Base-by-base conservation (phyloP, 164 flowering plant genomes). In the Amborella trichopoda region DNA sequence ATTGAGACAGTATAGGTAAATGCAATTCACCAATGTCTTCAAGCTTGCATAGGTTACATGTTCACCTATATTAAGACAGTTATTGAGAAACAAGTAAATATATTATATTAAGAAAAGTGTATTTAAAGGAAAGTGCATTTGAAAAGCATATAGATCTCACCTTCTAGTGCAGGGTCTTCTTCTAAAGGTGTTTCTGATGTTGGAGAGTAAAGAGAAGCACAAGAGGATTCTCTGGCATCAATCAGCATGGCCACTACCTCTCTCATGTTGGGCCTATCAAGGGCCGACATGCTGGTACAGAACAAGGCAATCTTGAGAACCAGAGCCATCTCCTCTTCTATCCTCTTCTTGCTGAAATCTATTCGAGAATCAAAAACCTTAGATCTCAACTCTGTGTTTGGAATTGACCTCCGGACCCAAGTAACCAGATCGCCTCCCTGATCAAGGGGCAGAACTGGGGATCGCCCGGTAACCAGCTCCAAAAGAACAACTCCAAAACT, bases 401-500 rank as follows among this genome's bases (percentile, higher is more conserved):
- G 61, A n/a, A 70, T 55, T 12, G 72, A 57, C 41, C 64, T 65
- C 55, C 74, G 63, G 36, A 71, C 77, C 76, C 77, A 78, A 6
- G 61, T 67, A n/a, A 75, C 79, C 5, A 73, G 61, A 52, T 68
- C 70, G 0, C 77, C 81, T 28, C 76, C 76, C 43, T 68, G 78
- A 23, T 66, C 74, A 2, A 65, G 45, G 4, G 80, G 78, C 50
- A 75, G 78, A 44, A 78, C 71, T 3, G 84, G 78, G 5, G 73
- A 53, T 47, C 44, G 65, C 14, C 84, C 84, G 3, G 81, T 78
- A 5, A 78, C 22, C 20, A 78, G 44, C 49, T 78, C 84, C 44
- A 78, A 37, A 25, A 72, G 52, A 50, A 75, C 84, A 8, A 78
- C 80, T 12, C 80, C 84, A 41, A 63, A 78, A 46, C 84, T 78